Percentiles rank a stretch among this genome's conserved stretches.
These are phyloP conservation scores for Sphaerulina musiva DNA, from an alignment of 2,329 filamentous ascomycete genomes.

Conservation along the genomic window DNA sequence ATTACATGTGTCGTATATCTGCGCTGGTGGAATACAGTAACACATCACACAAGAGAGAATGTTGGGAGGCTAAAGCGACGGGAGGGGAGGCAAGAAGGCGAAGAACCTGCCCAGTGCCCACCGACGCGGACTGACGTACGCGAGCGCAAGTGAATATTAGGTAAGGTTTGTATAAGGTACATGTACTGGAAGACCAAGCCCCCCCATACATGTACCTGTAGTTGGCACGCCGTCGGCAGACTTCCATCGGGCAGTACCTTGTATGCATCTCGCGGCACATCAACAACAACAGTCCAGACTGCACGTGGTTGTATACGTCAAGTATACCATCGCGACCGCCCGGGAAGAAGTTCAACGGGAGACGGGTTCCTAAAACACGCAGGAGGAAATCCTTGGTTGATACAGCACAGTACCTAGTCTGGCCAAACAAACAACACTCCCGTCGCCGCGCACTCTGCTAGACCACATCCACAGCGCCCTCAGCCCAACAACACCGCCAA, in stretches of 20 bases:
- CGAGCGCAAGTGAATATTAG: too few species aligned
- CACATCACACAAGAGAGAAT: too few species aligned
- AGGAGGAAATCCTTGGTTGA: too few species aligned
- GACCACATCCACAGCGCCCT: neutral
- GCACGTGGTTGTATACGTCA: neutral
- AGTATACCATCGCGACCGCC: neutral
- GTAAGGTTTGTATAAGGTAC: too few species aligned
- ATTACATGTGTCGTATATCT: too few species aligned
- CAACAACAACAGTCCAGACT: neutral
- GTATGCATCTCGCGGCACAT: neutral
- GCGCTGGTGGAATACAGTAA: too few species aligned
- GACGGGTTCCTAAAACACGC: neutral
- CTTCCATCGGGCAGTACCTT: neutral
- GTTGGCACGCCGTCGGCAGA: neutral
- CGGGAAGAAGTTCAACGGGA: neutral
- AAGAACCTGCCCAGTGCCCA: too few species aligned
- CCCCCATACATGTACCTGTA: neutral
- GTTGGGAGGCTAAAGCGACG: too few species aligned
- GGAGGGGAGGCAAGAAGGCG: too few species aligned
- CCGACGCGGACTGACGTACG: too few species aligned
- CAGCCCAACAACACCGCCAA: slow-evolving; percentile 6
- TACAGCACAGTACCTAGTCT: too few species aligned
- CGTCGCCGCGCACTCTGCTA: neutral
- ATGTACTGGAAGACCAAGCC: too few species aligned
- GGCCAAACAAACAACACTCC: neutral